Conservation (phyloP, 1,284 basidiomycete species). For the Boletus sp. region DNA sequence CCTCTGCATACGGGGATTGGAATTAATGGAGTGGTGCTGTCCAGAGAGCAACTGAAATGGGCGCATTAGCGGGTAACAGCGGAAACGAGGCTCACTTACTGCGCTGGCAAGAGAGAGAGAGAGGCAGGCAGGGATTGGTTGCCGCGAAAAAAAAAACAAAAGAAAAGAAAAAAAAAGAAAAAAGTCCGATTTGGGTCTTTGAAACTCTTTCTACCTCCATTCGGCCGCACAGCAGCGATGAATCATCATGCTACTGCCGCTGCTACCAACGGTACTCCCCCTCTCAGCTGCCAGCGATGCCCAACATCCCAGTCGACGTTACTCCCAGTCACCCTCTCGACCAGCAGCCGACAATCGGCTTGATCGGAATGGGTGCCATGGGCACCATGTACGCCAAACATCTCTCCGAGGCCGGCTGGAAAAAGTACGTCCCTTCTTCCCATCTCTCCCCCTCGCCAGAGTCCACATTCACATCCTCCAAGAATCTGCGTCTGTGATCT, state of each 20-base stretch:
- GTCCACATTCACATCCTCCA: constrained; percentile 27
- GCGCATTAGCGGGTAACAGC: too few species aligned
- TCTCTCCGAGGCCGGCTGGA: constrained; percentile 77
- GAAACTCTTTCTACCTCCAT: neutral
- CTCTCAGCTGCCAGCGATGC: too few species aligned
- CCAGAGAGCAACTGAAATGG: too few species aligned
- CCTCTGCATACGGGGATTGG: constrained; percentile 1
- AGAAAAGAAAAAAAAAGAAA: too few species aligned
- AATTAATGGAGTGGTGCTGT: neutral
- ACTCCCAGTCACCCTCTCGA: constrained; percentile 49
- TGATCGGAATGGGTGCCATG: constrained; percentile 96
- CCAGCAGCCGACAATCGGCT: constrained; percentile 73
- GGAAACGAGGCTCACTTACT: too few species aligned
- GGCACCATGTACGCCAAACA: constrained; percentile 87
- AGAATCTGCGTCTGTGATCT: constrained; percentile 91
- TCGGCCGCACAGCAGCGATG: neutral
- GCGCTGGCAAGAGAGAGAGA: too few species aligned
- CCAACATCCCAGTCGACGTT: constrained; percentile 32
- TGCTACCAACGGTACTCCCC: too few species aligned
- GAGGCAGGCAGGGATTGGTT: too few species aligned
- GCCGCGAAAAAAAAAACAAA: too few species aligned
- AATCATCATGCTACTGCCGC: too few species aligned
- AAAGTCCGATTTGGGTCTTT: too few species aligned
- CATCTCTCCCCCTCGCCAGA: neutral
- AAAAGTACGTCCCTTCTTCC: constrained; percentile 53